Percentiles rank a stretch among this genome's conserved stretches.
These are phyloP conservation scores for Phalaenopsis hybrid DNA, from an alignment of 116 monocot genomes.

Conservation along the genomic window DNA sequence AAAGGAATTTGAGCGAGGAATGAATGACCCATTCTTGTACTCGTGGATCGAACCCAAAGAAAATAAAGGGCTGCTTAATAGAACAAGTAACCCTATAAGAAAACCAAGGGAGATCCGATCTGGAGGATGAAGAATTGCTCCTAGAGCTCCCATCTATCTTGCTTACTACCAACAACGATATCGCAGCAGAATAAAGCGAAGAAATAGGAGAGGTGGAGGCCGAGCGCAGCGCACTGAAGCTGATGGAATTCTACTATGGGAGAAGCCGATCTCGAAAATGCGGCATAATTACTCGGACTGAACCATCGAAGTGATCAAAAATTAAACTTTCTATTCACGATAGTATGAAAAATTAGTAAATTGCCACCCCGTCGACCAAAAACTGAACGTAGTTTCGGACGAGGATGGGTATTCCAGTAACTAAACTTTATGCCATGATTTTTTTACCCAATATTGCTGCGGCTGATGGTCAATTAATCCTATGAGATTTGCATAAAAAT, in stretches of 20 bases:
- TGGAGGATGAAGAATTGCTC: conserved; percentile 1
- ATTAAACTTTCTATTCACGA: neutral
- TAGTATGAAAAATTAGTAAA: neutral
- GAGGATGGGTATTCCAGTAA: no score
- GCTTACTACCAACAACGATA: neutral
- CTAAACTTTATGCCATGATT: no score
- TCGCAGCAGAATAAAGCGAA: neutral
- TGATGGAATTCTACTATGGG: neutral
- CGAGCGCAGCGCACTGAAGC: neutral
- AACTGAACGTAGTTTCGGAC: no score
- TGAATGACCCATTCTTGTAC: conserved; percentile 51
- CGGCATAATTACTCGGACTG: neutral
- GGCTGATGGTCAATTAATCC: no score
- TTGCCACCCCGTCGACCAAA: neutral
- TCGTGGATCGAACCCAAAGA: conserved; percentile 72
- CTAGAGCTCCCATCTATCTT: conserved; percentile 7
- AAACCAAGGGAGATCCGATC: conserved; percentile 18
- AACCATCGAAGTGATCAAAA: neutral
- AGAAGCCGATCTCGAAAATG: neutral
- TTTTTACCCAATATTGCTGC: no score
- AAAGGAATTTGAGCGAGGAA: conserved; percentile 77
- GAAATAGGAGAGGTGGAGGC: neutral
- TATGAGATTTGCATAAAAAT: no score
- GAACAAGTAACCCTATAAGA: conserved; percentile 38
- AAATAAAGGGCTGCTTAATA: conserved; percentile 8